Evolutionary conservation across 768 basidiomycete genomes (phyloP), one percentile per base, ranked within the genome.

Genomic region (Scleroderma bovista): DNA sequence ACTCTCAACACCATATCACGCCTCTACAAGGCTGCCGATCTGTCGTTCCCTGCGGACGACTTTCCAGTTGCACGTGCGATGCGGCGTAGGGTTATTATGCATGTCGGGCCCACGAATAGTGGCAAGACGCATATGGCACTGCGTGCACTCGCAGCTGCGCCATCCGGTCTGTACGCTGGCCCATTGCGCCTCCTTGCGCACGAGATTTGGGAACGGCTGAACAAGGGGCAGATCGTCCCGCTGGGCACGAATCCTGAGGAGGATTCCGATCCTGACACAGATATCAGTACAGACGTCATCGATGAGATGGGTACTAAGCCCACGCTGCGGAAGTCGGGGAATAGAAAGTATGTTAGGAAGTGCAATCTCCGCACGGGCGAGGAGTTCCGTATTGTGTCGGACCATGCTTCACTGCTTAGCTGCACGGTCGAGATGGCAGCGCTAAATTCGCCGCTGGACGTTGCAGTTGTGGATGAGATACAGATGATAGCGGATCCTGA

Each of bases 91-190:
- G 72, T 98, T 57, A 86, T 94, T 64, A 84, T 98, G 75, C 95
- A 99, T 59, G 92, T 99, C 36, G 96, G 95, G 0, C 96, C 96
- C 0, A 98, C 96, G n/a, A 99, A 98, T 67, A 91, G 89, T 54
- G 96, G 95, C 26, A 99, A 99, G 72, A 99, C 95, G n/a, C n/a
- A n/a, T n/a, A n/a, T 88, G 60, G 96, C n/a, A n/a, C n/a, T 99
- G 9, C 84, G 90, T 39, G 91, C 93, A 0, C 77, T 99, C 2
- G 88, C 92, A 1, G 80, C 82, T 4, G 82, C 93, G 0, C 59
- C 63, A 1, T 69, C 72, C 0, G 96, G 94, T 6, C 75, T 87
- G 3, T 98, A 97, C 58, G 92, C 91, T 0, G 93, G 94, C 0
- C 96, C 95, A 0, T 74, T 98, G 6, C 80, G 95, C 17, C 76